Conservation (phyloP, 495 filamentous ascomycete species). For the Aspergillus affinis region DNA sequence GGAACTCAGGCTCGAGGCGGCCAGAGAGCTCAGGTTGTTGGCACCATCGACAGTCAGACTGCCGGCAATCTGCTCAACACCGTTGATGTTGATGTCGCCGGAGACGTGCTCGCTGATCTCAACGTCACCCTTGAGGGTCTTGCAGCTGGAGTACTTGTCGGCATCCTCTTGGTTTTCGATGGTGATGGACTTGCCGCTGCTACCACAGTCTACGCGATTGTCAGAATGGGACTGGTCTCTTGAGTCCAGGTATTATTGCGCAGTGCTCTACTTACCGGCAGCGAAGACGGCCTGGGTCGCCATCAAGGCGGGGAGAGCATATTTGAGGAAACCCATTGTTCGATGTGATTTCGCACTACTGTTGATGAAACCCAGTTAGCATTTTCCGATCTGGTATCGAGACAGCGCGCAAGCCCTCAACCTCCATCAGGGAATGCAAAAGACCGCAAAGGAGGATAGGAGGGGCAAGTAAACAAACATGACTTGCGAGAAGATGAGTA, state of each 20-base stretch:
- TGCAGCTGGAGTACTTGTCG: slow-evolving; percentile 62
- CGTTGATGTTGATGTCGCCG: slow-evolving; percentile 45
- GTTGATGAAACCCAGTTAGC: neutral
- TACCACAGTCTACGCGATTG: slow-evolving; percentile 28
- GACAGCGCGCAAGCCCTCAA: neutral
- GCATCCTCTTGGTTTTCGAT: slow-evolving; percentile 74
- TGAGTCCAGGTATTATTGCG: neutral
- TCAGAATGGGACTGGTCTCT: slow-evolving; percentile 7
- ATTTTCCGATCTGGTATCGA: neutral
- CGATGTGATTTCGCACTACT: slow-evolving; percentile 12
- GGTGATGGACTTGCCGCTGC: slow-evolving; percentile 42
- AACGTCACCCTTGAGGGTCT: slow-evolving; percentile 67
- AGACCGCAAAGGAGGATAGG: neutral
- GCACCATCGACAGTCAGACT: slow-evolving; percentile 62
- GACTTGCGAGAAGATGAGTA: slow-evolving; percentile 8
- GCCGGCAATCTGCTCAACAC: slow-evolving; percentile 64
- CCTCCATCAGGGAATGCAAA: neutral
- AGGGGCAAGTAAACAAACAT: slow-evolving; percentile 12
- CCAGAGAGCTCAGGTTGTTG: slow-evolving; percentile 54
- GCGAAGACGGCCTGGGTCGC: slow-evolving; percentile 63
- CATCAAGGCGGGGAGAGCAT: slow-evolving; percentile 74
- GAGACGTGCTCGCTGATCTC: slow-evolving; percentile 56
- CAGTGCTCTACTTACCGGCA: slow-evolving; percentile 32
- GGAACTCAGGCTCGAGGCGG: slow-evolving; percentile 45
- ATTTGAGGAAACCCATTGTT: slow-evolving; percentile 73